These are phyloP conservation scores for Naganishia vaughanmartiniae DNA, from an alignment of 768 basidiomycete species.

Conservation along the genomic window DNA sequence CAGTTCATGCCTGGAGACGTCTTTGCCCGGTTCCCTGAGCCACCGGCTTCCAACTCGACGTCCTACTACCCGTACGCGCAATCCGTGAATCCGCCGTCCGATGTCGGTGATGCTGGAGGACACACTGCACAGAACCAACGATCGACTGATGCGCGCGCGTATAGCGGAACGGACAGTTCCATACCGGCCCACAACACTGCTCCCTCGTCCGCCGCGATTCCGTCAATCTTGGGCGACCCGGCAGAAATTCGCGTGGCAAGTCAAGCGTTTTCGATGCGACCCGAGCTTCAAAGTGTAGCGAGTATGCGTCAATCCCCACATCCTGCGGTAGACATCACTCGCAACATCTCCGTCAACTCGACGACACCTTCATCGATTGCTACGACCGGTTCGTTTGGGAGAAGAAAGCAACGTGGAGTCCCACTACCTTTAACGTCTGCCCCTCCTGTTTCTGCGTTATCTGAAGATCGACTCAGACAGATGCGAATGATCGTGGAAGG, in stretches of 20 bases:
- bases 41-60: constrained; percentile 7
- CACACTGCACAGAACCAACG: no score
- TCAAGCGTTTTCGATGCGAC: constrained; percentile 5
- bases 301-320: not conserved
- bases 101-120: not conserved
- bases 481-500: constrained; percentile 15
- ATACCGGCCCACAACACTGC: not conserved
- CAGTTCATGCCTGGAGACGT: not conserved
- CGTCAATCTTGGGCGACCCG: constrained; percentile 1
- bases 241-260: constrained; percentile 13
- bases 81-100: constrained; percentile 9
- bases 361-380: not conserved
- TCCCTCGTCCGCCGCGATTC: constrained; percentile 13
- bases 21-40: not conserved
- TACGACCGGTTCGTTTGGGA: not conserved
- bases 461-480: not conserved
- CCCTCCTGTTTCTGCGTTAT: not conserved
- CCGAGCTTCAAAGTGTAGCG: not conserved
- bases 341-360: constrained; percentile 1
- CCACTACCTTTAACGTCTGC: not conserved
- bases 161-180: not conserved
- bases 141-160: not conserved
- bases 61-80: constrained; percentile 18
- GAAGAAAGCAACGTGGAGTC: constrained; percentile 3
- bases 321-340: not conserved